These are phyloP conservation scores for Candida silvicultrix DNA, from an alignment of 805 yeast species.

Conservation along the genomic window DNA sequence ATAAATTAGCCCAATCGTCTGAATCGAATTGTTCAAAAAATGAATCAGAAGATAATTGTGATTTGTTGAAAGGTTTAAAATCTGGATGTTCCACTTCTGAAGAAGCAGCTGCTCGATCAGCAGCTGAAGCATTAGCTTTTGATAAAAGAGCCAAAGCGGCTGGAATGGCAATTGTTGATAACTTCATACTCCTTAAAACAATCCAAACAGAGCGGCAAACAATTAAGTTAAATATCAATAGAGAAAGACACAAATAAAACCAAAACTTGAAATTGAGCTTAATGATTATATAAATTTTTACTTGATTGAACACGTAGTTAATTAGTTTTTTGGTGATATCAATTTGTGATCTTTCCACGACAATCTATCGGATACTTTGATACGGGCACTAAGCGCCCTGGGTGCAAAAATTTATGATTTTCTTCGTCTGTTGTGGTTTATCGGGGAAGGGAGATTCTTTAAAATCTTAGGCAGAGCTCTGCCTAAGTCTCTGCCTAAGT, in stretches of 20 bases:
- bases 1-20: constrained; percentile 31
- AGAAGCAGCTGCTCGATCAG: not conserved
- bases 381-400: not conserved
- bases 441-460: not conserved
- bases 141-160: constrained; percentile 18
- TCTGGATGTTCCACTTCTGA: constrained; percentile 24
- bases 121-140: constrained; percentile 8
- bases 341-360: not conserved
- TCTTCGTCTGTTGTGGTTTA: not conserved
- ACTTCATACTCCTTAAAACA: constrained; percentile 20
- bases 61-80: constrained; percentile 31
- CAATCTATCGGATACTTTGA: not conserved
- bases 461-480: not conserved
- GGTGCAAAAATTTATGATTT: too few species aligned
- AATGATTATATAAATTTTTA: too few species aligned
- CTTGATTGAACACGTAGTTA: not conserved
- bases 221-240: too few species aligned
- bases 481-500: too few species aligned
- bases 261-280: too few species aligned
- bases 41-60: constrained; percentile 33
- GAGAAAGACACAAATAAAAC: too few species aligned
- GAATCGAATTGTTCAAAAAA: constrained; percentile 62
- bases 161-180: constrained; percentile 17
- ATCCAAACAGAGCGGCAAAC: not conserved
- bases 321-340: too few species aligned